These are phyloP conservation scores for Meyerozyma guilliermondii DNA, from an alignment of 1,139 yeast species.

Conservation along the genomic window DNA sequence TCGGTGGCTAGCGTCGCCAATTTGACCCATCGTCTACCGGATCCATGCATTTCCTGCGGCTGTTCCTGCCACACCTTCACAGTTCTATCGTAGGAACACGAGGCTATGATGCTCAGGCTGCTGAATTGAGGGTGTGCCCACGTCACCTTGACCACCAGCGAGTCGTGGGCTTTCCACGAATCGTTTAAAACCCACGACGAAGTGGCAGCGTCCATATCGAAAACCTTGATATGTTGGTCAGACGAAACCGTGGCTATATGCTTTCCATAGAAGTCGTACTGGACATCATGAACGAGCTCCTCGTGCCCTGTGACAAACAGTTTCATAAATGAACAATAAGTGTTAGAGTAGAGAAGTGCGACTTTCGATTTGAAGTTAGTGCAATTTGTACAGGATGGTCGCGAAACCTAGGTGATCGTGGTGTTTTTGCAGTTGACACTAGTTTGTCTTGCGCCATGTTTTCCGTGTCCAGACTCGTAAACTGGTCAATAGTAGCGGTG, in stretches of 20 bases:
- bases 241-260: slow-evolving; percentile 90
- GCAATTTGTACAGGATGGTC: neutral
- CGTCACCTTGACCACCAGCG: slow-evolving; percentile 71
- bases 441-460: neutral
- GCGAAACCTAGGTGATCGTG: neutral
- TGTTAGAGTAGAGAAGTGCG: no score
- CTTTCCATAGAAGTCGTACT: slow-evolving; percentile 85
- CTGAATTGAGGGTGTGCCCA: slow-evolving; percentile 98
- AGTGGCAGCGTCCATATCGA: slow-evolving; percentile 56
- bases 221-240: slow-evolving; percentile 86
- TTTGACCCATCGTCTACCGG: slow-evolving; percentile 78
- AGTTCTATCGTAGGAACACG: slow-evolving; percentile 86
- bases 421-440: neutral
- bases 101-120: slow-evolving; percentile 64
- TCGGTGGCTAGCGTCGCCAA: slow-evolving; percentile 71
- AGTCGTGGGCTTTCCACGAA: slow-evolving; percentile 94
- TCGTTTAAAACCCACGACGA: slow-evolving; percentile 75
- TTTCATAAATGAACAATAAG: slow-evolving; percentile 24
- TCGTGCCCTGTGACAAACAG: slow-evolving; percentile 88
- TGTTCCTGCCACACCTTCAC: slow-evolving; percentile 90
- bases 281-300: slow-evolving; percentile 82
- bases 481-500: neutral
- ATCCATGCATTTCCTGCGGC: slow-evolving; percentile 66
- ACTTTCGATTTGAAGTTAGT: no score
- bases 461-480: neutral